These are phyloP conservation scores for Pezicula rhizophila DNA, from an alignment of 2,329 filamentous ascomycete genomes.

Conservation along the genomic window DNA sequence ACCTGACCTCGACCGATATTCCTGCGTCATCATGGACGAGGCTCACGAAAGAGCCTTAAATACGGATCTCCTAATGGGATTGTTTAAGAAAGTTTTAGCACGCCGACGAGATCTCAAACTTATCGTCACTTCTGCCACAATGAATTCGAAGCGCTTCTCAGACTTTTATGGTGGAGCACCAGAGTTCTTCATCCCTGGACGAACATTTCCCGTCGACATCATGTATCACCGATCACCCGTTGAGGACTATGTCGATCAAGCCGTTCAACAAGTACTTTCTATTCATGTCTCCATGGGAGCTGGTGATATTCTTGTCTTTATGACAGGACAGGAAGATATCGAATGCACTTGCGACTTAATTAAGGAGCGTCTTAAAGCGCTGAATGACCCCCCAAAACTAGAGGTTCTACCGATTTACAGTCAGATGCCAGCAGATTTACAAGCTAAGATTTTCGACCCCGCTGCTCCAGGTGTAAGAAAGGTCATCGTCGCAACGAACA, in stretches of 20 bases:
- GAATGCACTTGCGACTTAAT: slow-evolving; percentile 93
- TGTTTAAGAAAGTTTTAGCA: slow-evolving; percentile 95
- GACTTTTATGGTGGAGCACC: slow-evolving; percentile 94
- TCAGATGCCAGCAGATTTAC: slow-evolving; percentile 97
- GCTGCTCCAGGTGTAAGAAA: slow-evolving; percentile 88
- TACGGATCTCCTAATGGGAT: slow-evolving; percentile 92
- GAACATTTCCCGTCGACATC: slow-evolving; percentile 95
- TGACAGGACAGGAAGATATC: slow-evolving; percentile 99
- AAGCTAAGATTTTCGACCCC: slow-evolving; percentile 95
- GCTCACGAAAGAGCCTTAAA: slow-evolving; percentile 95
- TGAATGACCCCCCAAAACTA: slow-evolving; percentile 92
- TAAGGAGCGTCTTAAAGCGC: slow-evolving; percentile 75
- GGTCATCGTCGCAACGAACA: slow-evolving; percentile 97
- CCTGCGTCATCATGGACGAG: slow-evolving; percentile 99
- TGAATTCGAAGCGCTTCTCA: slow-evolving; percentile 95
- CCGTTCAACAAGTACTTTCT: slow-evolving; percentile 89
- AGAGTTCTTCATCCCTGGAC: slow-evolving; percentile 91
- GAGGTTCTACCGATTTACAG: slow-evolving; percentile 97
- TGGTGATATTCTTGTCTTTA: slow-evolving; percentile 95
- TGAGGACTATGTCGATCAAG: slow-evolving; percentile 95
- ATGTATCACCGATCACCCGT: slow-evolving; percentile 93
- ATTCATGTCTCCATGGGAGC: slow-evolving; percentile 93
- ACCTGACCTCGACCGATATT: slow-evolving; percentile 89
- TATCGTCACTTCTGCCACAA: slow-evolving; percentile 96
- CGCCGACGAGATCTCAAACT: slow-evolving; percentile 86